These are phyloP conservation scores for Podila clonocystis DNA, from an alignment of 192 early-diverging fungal species.

Conservation along the genomic window DNA sequence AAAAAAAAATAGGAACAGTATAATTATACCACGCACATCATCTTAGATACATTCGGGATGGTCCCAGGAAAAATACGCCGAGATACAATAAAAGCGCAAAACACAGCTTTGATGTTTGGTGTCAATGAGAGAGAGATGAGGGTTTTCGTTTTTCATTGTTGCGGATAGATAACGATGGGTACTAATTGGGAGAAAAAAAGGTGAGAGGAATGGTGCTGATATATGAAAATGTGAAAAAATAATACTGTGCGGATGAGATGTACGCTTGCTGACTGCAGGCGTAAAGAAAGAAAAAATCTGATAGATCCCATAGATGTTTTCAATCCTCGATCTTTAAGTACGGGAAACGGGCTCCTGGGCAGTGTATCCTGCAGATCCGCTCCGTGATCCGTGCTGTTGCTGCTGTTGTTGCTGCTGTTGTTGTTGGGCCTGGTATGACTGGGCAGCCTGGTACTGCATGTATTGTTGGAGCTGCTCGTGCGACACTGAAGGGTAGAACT, in stretches of 20 bases:
- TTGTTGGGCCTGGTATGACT: conserved; percentile 31
- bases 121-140: too few species aligned
- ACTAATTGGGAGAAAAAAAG: too few species aligned
- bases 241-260: too few species aligned
- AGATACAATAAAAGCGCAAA: too few species aligned
- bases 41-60: too few species aligned
- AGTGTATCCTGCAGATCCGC: conserved; percentile 15
- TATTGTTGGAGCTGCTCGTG: conserved; percentile 45
- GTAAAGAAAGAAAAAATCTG: background rate
- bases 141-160: too few species aligned
- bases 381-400: conserved; percentile 11
- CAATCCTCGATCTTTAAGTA: background rate
- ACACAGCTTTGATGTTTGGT: too few species aligned
- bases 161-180: too few species aligned
- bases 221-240: too few species aligned
- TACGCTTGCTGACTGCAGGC: background rate
- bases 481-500: conserved; percentile 28
- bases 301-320: too few species aligned
- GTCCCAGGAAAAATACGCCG: too few species aligned
- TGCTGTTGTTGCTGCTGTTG: conserved; percentile 28
- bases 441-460: conserved; percentile 35
- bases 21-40: background rate
- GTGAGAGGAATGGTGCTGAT: too few species aligned
- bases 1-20: background rate
- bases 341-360: conserved; percentile 14